Percentiles rank a stretch among this genome's conserved stretches.
These are phyloP conservation scores for Fusarium sp. DNA, from an alignment of 2,329 filamentous ascomycete genomes.

Conservation along the genomic window DNA sequence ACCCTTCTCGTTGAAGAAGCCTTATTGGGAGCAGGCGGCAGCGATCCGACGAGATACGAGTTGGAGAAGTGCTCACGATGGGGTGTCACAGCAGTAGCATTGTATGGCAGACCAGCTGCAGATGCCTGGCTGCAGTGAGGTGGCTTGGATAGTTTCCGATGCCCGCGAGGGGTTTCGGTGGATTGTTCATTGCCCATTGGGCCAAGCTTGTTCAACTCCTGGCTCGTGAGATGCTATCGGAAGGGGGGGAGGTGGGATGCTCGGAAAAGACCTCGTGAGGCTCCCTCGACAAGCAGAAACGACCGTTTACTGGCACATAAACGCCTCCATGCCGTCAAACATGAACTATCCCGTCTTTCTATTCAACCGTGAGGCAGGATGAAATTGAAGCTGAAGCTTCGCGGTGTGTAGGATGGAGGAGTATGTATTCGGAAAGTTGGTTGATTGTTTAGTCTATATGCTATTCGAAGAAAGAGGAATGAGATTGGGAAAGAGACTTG, in stretches of 20 bases:
- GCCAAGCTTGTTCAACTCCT: slow-evolving; percentile 25
- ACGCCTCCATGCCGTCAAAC: slow-evolving; percentile 44
- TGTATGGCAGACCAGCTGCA: slow-evolving; percentile 57
- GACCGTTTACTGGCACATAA: slow-evolving; percentile 41
- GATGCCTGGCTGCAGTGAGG: slow-evolving; percentile 56
- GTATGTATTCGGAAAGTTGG: not conserved
- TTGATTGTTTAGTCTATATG: slow-evolving; percentile 14
- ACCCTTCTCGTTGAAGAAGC: slow-evolving; percentile 28
- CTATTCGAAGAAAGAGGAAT: not conserved
- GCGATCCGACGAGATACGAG: slow-evolving; percentile 49
- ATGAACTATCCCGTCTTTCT: slow-evolving; percentile 23
- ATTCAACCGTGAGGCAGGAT: slow-evolving; percentile 16
- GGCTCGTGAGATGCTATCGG: slow-evolving; percentile 28
- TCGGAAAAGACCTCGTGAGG: slow-evolving; percentile 32
- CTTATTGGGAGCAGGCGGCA: slow-evolving; percentile 35
- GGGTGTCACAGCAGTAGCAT: slow-evolving; percentile 48
- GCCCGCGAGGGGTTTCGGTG: slow-evolving; percentile 56
- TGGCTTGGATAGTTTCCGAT: slow-evolving; percentile 66
- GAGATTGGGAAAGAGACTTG: slow-evolving; percentile 16
- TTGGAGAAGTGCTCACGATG: slow-evolving; percentile 49
- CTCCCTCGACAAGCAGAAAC: slow-evolving; percentile 42
- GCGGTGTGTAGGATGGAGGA: not conserved
- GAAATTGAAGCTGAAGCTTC: slow-evolving; percentile 1
- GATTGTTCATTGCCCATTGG: slow-evolving; percentile 66
- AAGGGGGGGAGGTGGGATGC: slow-evolving; percentile 23